Base-by-base conservation (phyloP, 2,329 filamentous ascomycete species). In the Shiraia bambusicola region DNA sequence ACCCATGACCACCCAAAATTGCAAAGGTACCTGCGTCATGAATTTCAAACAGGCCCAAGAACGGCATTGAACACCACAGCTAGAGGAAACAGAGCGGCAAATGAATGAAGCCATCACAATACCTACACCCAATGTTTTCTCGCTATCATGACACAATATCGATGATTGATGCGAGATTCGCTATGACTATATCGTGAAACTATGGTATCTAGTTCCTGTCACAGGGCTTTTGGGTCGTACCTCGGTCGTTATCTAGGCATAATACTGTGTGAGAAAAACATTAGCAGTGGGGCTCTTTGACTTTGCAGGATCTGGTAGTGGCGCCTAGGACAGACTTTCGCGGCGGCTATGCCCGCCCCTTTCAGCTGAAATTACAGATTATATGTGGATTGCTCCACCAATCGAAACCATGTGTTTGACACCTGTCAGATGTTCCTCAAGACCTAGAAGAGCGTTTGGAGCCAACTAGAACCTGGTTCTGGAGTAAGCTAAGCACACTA, bases 341-440 rank as follows among this genome's bases (percentile, higher is more conserved):
- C 32, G 40, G 35, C 34, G 40, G 44, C 52, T 48, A 53, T 46
- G 32, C 54, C 40, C 32, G 32, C 54, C 40, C 32, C 36, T 45
- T 24, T 28, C 32, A 40, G 36, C 37, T 34, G 32, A 16, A 26
- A 27, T 22, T 42, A 38, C 49, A 54, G 47, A 50, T n/a, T n/a
- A n/a, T 44, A 50, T 43, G 37, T 34, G 22, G 30, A 41, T 40
- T 44, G 24, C 39, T 53, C 56, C 46, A 45, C 50, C 55, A 58
- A 56, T 53, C 37, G 49, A 10, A 8, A 3, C 12, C 8, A 9
- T 19, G 11, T 19, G n/a, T 25, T 22, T 50, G 38, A 44, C 35
- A 45, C 37, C 34, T 41, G 50, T 50, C 44, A 56, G 35, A 46
- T 43, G 36, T 45, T 40, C 22, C 32, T 13, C 29, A 6, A 28